Evolutionary conservation across 257 asterid species (phyloP).

Genomic region (Salvia rosmarinus): DNA sequence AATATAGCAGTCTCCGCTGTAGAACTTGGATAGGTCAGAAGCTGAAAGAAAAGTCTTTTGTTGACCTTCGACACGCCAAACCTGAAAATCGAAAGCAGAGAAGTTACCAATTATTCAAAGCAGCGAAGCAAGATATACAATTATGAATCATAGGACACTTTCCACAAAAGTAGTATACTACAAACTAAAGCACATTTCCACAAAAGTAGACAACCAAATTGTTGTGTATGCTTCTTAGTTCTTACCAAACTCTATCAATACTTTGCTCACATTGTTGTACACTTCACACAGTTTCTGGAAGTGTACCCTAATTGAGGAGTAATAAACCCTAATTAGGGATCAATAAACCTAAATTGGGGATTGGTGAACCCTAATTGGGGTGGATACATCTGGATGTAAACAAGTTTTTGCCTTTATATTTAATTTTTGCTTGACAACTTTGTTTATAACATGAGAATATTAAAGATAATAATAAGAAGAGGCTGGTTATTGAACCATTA

Average conservation of each 20-base stretch:
- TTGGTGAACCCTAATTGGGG: too few species aligned
- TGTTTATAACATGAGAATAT: slow-evolving; percentile 11
- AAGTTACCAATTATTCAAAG: slow-evolving; percentile 26
- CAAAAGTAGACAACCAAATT: background rate
- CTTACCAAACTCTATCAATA: too few species aligned
- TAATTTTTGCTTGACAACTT: slow-evolving; percentile 4
- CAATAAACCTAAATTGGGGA: too few species aligned
- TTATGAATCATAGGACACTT: background rate
- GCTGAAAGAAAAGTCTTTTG: slow-evolving; percentile 69
- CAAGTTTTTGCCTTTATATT: too few species aligned
- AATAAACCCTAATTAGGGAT: too few species aligned
- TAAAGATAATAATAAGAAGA: slow-evolving; percentile 9
- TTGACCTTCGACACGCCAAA: slow-evolving; percentile 95
- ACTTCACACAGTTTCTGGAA: slow-evolving; percentile 16
- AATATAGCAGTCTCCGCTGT: slow-evolving; percentile 94
- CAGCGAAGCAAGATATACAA: slow-evolving; percentile 27
- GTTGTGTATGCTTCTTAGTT: too few species aligned
- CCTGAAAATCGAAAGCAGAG: slow-evolving; percentile 51
- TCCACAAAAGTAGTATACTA: background rate
- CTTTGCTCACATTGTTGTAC: too few species aligned
- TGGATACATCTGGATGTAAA: too few species aligned
- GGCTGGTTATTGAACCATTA: slow-evolving; percentile 10
- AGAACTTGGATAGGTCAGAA: slow-evolving; percentile 86
- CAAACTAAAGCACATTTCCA: slow-evolving; percentile 13
- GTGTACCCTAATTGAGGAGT: too few species aligned